These are phyloP conservation scores for Pseudofabraea citricarpa DNA, from an alignment of 2,329 filamentous ascomycete genomes.

Conservation along the genomic window DNA sequence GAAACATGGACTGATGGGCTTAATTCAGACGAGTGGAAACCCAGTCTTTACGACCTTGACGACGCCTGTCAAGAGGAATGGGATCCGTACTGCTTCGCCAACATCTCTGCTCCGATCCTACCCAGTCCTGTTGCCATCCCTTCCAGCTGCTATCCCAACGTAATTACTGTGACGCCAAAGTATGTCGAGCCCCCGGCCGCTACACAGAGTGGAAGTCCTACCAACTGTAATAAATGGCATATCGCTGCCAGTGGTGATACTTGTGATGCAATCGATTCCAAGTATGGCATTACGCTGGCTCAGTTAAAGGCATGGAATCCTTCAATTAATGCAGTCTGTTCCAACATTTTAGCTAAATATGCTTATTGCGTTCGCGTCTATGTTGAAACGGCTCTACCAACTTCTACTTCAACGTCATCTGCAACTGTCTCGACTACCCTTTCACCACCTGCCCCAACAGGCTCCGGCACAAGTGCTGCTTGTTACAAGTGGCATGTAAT, in stretches of 20 bases:
- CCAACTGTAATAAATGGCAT: constrained; percentile 1
- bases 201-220: not conserved
- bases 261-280: constrained; percentile 22
- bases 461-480: not conserved
- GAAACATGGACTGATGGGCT: too few relatives aligned
- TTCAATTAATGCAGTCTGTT: constrained; percentile 25
- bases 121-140: too few relatives aligned
- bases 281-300: constrained; percentile 21
- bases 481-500: constrained; percentile 3
- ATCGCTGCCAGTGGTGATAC: not conserved
- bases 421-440: not conserved
- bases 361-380: constrained; percentile 32
- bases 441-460: constrained; percentile 8
- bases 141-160: too few relatives aligned
- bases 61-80: too few relatives aligned
- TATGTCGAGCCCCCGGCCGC: constrained; percentile 7
- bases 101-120: too few relatives aligned
- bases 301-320: constrained; percentile 27
- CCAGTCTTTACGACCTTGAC: too few relatives aligned
- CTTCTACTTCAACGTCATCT: not conserved
- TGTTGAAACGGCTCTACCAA: not conserved
- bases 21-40: too few relatives aligned
- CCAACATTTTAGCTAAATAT: constrained; percentile 30
- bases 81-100: too few relatives aligned
- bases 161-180: not conserved